Evolutionary conservation across 2,329 filamentous ascomycete species (phyloP).

Genomic region (Gnomoniopsis sp.): DNA sequence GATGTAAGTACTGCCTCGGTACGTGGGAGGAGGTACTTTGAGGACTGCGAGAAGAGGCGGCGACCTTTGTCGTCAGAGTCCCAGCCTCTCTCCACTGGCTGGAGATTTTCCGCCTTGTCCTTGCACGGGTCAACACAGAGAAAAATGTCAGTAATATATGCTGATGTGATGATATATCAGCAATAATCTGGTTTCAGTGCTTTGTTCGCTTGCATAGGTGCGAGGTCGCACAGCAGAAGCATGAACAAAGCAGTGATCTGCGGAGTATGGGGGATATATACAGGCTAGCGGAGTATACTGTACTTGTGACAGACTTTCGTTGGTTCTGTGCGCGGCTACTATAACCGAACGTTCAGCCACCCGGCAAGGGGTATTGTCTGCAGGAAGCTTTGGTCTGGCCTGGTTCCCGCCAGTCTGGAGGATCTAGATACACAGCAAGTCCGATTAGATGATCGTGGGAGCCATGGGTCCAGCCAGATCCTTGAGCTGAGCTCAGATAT

Average conservation of each 20-base stretch:
- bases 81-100: neutral
- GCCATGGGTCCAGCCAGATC: constrained; percentile 11
- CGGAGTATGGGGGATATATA: neutral
- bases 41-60: neutral
- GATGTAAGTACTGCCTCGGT: neutral
- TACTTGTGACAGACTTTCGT: neutral
- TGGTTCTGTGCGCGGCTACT: neutral
- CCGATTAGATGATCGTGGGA: constrained; percentile 16
- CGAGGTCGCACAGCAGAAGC: neutral
- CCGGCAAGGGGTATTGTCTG: neutral
- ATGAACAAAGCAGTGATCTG: neutral
- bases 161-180: constrained; percentile 9
- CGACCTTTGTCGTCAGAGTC: neutral
- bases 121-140: neutral
- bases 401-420: constrained; percentile 14
- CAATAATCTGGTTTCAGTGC: neutral
- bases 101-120: neutral
- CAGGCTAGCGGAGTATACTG: constrained; percentile 2
- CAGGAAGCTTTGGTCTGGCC: constrained; percentile 3
- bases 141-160: neutral
- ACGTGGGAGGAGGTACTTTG: neutral
- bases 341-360: neutral
- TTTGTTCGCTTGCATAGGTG: neutral
- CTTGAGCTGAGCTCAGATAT: neutral
- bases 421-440: constrained; percentile 11